phyloP scores from a whole-genome alignment of 2,329 filamentous ascomycete genomes.

The Stagonosporopsis chrysanthemi region DNA sequence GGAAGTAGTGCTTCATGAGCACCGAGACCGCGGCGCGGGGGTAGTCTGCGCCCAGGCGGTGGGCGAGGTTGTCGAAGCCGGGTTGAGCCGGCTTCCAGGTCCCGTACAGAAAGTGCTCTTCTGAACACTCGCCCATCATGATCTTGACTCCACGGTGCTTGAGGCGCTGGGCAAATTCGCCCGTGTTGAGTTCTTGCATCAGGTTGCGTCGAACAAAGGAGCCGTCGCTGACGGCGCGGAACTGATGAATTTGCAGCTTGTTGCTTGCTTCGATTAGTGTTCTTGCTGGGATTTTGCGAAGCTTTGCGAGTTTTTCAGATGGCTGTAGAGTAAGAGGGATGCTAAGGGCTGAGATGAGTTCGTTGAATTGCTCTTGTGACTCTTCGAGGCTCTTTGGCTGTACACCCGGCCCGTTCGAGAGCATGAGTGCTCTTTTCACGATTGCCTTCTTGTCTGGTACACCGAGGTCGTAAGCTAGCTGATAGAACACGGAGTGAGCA shows the following conservation, averaged over 20 bases:
- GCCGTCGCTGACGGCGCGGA: constrained; percentile 61
- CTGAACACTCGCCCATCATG: constrained; percentile 62
- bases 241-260: constrained; percentile 60
- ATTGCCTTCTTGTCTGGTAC: constrained; percentile 56
- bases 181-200: constrained; percentile 57
- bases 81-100: constrained; percentile 57
- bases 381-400: constrained; percentile 59
- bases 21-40: constrained; percentile 53
- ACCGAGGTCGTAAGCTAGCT: constrained; percentile 64
- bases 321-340: constrained; percentile 53
- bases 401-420: constrained; percentile 61
- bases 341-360: constrained; percentile 55
- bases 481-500: constrained; percentile 64
- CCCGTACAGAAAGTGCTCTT: constrained; percentile 62
- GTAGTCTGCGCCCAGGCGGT: constrained; percentile 62
- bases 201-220: constrained; percentile 56
- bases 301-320: constrained; percentile 55
- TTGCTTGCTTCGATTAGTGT: constrained; percentile 54
- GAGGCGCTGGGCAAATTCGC: constrained; percentile 57
- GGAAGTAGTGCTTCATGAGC: constrained; percentile 57
- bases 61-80: constrained; percentile 53
- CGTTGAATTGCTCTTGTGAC: constrained; percentile 61
- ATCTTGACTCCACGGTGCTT: constrained; percentile 56
- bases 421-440: constrained; percentile 62
- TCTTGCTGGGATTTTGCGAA: constrained; percentile 52